phyloP scores from a whole-genome alignment of 345 rosid genomes.

The Euclidium syriacum region DNA sequence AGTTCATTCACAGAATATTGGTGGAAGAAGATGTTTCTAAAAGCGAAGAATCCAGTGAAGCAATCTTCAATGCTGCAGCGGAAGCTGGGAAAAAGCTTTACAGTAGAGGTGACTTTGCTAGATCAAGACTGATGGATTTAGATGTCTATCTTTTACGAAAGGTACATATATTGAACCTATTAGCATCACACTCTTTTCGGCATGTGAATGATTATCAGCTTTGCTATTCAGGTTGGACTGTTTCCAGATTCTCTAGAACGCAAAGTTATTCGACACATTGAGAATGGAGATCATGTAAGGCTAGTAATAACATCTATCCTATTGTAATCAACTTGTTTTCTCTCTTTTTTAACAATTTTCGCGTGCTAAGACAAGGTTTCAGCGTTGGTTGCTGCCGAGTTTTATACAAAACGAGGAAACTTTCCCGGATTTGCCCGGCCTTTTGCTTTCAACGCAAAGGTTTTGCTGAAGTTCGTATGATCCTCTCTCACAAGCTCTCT shows the following conservation, averaged over 20 bases:
- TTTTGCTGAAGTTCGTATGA: slow-evolving; percentile 61
- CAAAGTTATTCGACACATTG: slow-evolving; percentile 65
- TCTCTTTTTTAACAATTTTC: slow-evolving; percentile 14
- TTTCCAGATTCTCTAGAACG: slow-evolving; percentile 83
- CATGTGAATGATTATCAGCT: slow-evolving; percentile 12
- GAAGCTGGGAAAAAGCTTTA: slow-evolving; percentile 60
- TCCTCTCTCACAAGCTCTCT: slow-evolving; percentile 5
- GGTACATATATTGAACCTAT: slow-evolving; percentile 35
- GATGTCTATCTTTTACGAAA: slow-evolving; percentile 61
- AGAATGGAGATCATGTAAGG: slow-evolving; percentile 67
- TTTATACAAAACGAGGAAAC: slow-evolving; percentile 62
- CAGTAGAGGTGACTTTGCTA: slow-evolving; percentile 58
- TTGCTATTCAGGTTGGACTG: slow-evolving; percentile 57
- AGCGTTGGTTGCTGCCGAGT: slow-evolving; percentile 88
- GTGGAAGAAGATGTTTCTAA: slow-evolving; percentile 68
- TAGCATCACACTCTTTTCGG: not conserved
- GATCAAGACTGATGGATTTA: slow-evolving; percentile 43
- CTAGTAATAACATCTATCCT: slow-evolving; percentile 13
- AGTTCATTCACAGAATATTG: slow-evolving; percentile 64
- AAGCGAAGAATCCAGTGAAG: slow-evolving; percentile 31
- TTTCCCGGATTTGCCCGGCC: slow-evolving; percentile 88
- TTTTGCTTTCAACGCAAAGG: slow-evolving; percentile 66
- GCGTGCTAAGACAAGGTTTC: slow-evolving; percentile 53
- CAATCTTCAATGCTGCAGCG: slow-evolving; percentile 47
- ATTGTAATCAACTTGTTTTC: not conserved